A percentile compares a stretch with the other conserved stretches of the same genome.
Evolutionary conservation across 1,284 basidiomycete genomes (phyloP).

Genomic region (Fomes fomentarius): DNA sequence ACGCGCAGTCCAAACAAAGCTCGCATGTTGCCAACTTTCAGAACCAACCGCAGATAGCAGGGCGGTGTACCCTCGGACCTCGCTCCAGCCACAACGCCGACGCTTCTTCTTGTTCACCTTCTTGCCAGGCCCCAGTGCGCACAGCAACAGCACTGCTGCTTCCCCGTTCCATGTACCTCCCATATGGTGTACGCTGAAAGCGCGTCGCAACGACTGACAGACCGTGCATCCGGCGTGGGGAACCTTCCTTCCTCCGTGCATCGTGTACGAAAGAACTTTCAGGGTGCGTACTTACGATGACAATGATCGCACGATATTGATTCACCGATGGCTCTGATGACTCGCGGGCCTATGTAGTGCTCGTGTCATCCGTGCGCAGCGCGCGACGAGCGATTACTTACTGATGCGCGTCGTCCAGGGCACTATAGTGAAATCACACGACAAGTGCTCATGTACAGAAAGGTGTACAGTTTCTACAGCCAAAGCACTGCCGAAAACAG

Average conservation of each 20-base stretch:
- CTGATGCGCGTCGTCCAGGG: too few relatives aligned
- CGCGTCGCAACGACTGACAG: constrained; percentile 1
- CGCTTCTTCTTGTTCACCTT: too few relatives aligned
- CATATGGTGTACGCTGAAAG: background rate
- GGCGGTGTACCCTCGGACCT: background rate
- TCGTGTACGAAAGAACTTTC: background rate
- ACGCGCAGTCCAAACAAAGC: background rate
- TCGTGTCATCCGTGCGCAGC: too few relatives aligned
- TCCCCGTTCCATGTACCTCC: background rate
- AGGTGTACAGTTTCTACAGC: too few relatives aligned
- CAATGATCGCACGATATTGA: background rate
- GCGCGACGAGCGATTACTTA: too few relatives aligned
- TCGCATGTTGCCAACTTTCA: background rate
- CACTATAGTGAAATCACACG: too few relatives aligned
- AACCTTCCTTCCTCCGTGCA: background rate
- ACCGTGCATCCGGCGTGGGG: background rate
- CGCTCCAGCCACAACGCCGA: background rate
- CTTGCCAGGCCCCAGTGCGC: background rate
- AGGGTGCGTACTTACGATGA: background rate
- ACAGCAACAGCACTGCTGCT: background rate
- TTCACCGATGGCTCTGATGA: background rate
- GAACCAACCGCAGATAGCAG: background rate
- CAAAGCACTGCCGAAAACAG: too few relatives aligned
- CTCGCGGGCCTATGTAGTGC: background rate
- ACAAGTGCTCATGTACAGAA: too few relatives aligned